Base-by-base conservation (phyloP, 2,329 filamentous ascomycete species). In the Colletotrichum lindemuthianum region DNA sequence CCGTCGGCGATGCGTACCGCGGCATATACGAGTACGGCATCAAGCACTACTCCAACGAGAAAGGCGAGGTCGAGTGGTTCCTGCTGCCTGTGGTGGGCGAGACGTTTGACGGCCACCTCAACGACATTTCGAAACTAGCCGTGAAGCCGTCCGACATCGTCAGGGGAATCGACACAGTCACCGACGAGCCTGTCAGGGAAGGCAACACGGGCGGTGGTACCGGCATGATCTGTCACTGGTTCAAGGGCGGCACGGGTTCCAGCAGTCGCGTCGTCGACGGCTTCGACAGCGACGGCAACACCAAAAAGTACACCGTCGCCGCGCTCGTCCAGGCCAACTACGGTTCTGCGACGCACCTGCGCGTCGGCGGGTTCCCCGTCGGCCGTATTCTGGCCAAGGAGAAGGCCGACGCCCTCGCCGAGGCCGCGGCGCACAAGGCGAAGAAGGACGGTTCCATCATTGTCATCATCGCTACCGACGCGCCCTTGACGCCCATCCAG, bases 271-370 rank as follows among this genome's bases (percentile, higher is more conserved):
- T 86, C 8, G 81, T 90, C n/a, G 74, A 77, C 2, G 83, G 84
- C 0, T 68, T 79, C 32, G 78, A 79, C 48, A 59, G 51, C 11
- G 65, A 70, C 5, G 73, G 72, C 1, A 72, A 70, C 3, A 70
- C 69, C n/a, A 73, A 70, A n/a, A 70, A 73, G 36, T 90, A 87
- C 69, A 88, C 84, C 0, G 79, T 91, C 16, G 89, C 80, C 1
- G 87, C 84, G 2, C 77, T 92, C 8, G 86, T 88, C 3, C 88
- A 90, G 73, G 83, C 85, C 49, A 91, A 91, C 72, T 91, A 90
- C 71, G 89, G 89, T 9, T 76, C 79, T 37, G 79, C 80, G 63
- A 75, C 81, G 44, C 83, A 88, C 68, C 80, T 91, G 56, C 79
- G 81, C 44, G 84, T 91, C 63, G 80, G 82, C 0, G 87, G 88